Base-by-base conservation (phyloP, 768 basidiomycete genomes). In the Omphalotus guepiniiformis region DNA sequence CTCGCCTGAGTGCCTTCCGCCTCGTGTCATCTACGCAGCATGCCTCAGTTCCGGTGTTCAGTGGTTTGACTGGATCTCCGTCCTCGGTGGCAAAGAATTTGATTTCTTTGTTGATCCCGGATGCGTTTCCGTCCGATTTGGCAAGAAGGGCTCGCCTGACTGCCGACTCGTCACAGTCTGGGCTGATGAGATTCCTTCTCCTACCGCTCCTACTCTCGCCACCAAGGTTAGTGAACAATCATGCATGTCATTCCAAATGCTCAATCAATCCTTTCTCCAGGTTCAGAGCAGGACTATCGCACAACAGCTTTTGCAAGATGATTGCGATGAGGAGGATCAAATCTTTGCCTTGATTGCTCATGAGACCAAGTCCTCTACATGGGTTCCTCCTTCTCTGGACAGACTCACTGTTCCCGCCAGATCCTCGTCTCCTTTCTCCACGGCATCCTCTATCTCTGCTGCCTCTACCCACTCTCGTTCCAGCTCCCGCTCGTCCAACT, bases 31-130 rank as follows among this genome's bases (percentile, higher is more conserved):
- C 57, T 81, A 88, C 67, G 66, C 78, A 45, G 83, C 87, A 12
- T 89, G 88, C 64, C 68, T 82, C 46, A 71, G 80, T 19, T 71
- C 83, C 30, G 79, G 79, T 49, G 74, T 90, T 26, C 83, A 86
- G 57, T 91, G 88, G 88, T 81, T 82, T 49, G 80, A 86, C 60
- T 91, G 88, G 88, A 85, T 88, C 45, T 55, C 73, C 38, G 69
- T 76, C 49, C 77, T 90, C 38, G 86, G 88, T 9, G 74, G 78
- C 54, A 66, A 69, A 48, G 83, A 85, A 66, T 82, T 90, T 59
- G 88, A 90, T 63, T 75, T 91, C 51, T 84, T 86, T 64, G 76
- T 88, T 56, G 85, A 90, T 62, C 88, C 88, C 53, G 88, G 86
- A 51, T 82, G 78, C 61, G 78, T 91, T 53, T 83, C 83, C 49